These are phyloP conservation scores for Mycena rosella DNA, from an alignment of 768 basidiomycete genomes.

Conservation along the genomic window DNA sequence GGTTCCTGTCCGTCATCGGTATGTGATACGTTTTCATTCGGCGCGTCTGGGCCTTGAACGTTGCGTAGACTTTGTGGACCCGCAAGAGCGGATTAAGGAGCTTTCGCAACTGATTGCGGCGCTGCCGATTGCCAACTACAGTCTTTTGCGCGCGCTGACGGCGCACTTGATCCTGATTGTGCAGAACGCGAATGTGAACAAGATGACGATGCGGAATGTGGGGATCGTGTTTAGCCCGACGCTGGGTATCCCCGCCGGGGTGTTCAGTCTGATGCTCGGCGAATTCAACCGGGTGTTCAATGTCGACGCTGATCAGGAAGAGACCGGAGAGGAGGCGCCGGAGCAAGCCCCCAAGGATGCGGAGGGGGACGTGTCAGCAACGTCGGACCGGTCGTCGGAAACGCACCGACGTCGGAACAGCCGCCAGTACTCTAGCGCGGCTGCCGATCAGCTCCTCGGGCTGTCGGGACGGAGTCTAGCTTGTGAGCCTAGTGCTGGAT, in stretches of 20 bases:
- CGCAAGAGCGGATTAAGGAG: slow-evolving; percentile 89
- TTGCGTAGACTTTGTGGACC: slow-evolving; percentile 84
- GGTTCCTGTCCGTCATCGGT: slow-evolving; percentile 95
- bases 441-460: slow-evolving; percentile 87
- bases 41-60: slow-evolving; percentile 23
- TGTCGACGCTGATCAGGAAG: slow-evolving; percentile 64
- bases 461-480: slow-evolving; percentile 76
- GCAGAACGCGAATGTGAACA: slow-evolving; percentile 90
- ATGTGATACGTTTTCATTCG: slow-evolving; percentile 46
- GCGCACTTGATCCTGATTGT: slow-evolving; percentile 97
- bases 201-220: slow-evolving; percentile 99
- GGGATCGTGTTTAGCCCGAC: slow-evolving; percentile 99
- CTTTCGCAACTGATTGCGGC: slow-evolving; percentile 87
- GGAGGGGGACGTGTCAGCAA: slow-evolving; percentile 15
- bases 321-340: slow-evolving; percentile 35
- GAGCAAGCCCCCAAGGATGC: slow-evolving; percentile 38
- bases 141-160: slow-evolving; percentile 91
- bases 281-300: slow-evolving; percentile 96
- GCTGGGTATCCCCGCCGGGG: slow-evolving; percentile 96
- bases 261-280: slow-evolving; percentile 94
- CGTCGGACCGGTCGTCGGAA: slow-evolving; percentile 51
- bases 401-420: slow-evolving; percentile 74
- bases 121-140: slow-evolving; percentile 94
- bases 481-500: slow-evolving; percentile 63
- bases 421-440: slow-evolving; percentile 84